phyloP scores from a whole-genome alignment of 2,329 filamentous ascomycete species.

The Graphilbum ipis-grandicollis region DNA sequence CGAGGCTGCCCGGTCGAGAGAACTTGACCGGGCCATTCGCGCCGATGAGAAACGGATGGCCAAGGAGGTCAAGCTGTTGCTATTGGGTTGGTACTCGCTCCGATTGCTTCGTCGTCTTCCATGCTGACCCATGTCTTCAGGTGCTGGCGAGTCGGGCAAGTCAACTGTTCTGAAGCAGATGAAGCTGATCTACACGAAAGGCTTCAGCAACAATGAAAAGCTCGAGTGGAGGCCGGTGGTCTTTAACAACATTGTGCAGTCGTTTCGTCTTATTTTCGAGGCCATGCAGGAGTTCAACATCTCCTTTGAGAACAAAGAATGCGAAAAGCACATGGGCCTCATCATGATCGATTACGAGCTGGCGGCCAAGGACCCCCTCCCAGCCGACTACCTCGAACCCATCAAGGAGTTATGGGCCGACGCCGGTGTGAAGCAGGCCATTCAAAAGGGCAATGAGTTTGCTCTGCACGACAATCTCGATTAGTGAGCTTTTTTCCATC shows the following conservation, averaged over 20 bases:
- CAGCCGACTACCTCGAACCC: slow-evolving; percentile 58
- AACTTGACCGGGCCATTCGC: slow-evolving; percentile 75
- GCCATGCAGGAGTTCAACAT: slow-evolving; percentile 79
- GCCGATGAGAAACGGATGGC: slow-evolving; percentile 75
- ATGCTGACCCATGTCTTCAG: slow-evolving; percentile 23
- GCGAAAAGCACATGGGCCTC: slow-evolving; percentile 67
- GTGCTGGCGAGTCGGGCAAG: slow-evolving; percentile 89
- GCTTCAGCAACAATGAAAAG: slow-evolving; percentile 78
- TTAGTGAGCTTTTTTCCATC: too few species aligned
- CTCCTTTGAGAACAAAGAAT: slow-evolving; percentile 63
- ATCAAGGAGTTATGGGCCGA: slow-evolving; percentile 78
- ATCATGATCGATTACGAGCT: slow-evolving; percentile 72
- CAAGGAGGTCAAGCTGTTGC: slow-evolving; percentile 81
- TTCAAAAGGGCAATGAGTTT: slow-evolving; percentile 88
- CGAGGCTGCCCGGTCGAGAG: slow-evolving; percentile 40
- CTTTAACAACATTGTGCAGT: slow-evolving; percentile 86
- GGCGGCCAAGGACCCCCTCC: slow-evolving; percentile 63
- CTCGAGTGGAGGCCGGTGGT: slow-evolving; percentile 91
- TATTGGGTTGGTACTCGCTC: slow-evolving; percentile 76
- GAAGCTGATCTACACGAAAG: slow-evolving; percentile 90
- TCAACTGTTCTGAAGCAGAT: slow-evolving; percentile 98
- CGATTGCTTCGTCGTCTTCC: too few species aligned
- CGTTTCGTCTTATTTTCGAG: slow-evolving; percentile 76
- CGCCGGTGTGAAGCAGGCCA: slow-evolving; percentile 67
- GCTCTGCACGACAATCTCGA: slow-evolving; percentile 87